phyloP scores from a whole-genome alignment of 2,329 filamentous ascomycete genomes.

The Ophiocordyceps camponoti-leonardi region DNA sequence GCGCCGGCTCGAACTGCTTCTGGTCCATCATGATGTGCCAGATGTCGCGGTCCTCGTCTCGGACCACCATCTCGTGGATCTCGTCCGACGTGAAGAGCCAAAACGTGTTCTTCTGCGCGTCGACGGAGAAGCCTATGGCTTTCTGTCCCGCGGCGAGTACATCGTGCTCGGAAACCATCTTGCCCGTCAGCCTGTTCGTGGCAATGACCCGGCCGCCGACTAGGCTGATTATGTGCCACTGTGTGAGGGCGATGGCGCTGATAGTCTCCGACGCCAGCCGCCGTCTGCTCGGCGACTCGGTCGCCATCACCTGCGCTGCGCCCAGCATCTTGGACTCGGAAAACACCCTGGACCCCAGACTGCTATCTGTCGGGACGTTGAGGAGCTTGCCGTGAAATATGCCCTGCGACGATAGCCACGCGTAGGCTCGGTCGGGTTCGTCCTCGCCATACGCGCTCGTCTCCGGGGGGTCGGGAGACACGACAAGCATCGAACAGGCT shows the following conservation, averaged over 20 bases:
- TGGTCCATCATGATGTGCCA: conserved; percentile 86
- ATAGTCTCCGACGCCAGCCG: conserved; percentile 55
- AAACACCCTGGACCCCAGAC: conserved; percentile 60
- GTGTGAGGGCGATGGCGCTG: conserved; percentile 67
- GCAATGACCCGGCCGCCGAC: conserved; percentile 72
- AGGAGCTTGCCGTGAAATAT: conserved; percentile 74
- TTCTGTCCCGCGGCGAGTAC: conserved; percentile 67
- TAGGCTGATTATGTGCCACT: conserved; percentile 81
- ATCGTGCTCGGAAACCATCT: conserved; percentile 72
- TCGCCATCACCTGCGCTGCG: conserved; percentile 52
- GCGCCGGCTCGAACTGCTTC: conserved; percentile 75
- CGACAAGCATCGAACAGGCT: conserved; percentile 45
- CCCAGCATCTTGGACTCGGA: conserved; percentile 63
- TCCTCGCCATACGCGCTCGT: conserved; percentile 35
- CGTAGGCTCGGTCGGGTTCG: conserved; percentile 59
- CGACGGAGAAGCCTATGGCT: conserved; percentile 69
- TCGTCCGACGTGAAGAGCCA: conserved; percentile 88
- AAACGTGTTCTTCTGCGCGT: conserved; percentile 89
- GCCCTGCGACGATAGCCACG: conserved; percentile 79
- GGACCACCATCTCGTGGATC: conserved; percentile 85
- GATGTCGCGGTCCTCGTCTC: conserved; percentile 78
- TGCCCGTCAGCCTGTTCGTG: conserved; percentile 72
- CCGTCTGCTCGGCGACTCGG: conserved; percentile 46
- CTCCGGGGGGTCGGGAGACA: conserved; percentile 59
- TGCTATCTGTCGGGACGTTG: conserved; percentile 36